A percentile compares a stretch with the other conserved stretches of the same genome.
These are phyloP conservation scores for Hyphodiscus sp. DNA, from an alignment of 2,329 filamentous ascomycete species.

Conservation along the genomic window DNA sequence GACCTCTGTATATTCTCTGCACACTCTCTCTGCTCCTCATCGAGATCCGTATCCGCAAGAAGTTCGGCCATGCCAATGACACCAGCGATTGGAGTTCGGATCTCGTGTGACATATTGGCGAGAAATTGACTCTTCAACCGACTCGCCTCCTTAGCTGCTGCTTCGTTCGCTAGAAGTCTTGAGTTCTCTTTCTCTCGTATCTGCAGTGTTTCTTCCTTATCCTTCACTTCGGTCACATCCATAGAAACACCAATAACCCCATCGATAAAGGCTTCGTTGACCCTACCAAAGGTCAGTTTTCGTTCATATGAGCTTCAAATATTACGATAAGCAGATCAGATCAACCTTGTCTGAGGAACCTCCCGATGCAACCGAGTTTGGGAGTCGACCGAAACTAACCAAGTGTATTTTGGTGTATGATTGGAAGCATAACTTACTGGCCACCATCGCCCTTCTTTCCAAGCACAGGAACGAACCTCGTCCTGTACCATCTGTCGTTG, in stretches of 20 bases:
- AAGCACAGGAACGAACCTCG: constrained; percentile 61
- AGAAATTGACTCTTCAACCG: constrained; percentile 75
- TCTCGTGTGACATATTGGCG: constrained; percentile 78
- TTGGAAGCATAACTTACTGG: constrained; percentile 21
- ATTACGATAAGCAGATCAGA: no score
- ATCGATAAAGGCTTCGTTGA: constrained; percentile 48
- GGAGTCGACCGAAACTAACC: no score
- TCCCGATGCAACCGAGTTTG: no score
- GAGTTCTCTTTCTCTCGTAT: constrained; percentile 63
- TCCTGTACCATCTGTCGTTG: constrained; percentile 61
- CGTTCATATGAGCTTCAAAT: no score
- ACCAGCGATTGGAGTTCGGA: constrained; percentile 71
- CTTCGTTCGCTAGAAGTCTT: constrained; percentile 65
- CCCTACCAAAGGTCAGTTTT: constrained; percentile 4
- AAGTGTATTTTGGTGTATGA: no score
- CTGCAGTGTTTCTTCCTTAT: constrained; percentile 55
- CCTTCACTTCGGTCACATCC: constrained; percentile 68
- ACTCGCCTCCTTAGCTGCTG: constrained; percentile 73
- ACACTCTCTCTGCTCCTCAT: constrained; percentile 66
- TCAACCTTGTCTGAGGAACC: no score
- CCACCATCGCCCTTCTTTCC: constrained; percentile 48
- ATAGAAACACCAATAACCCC: constrained; percentile 75
- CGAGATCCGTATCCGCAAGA: constrained; percentile 59
- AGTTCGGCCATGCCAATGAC: constrained; percentile 77
- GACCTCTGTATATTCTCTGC: constrained; percentile 74